Base-by-base conservation (phyloP, 306 rosid species). In the Glycine latifolia region DNA sequence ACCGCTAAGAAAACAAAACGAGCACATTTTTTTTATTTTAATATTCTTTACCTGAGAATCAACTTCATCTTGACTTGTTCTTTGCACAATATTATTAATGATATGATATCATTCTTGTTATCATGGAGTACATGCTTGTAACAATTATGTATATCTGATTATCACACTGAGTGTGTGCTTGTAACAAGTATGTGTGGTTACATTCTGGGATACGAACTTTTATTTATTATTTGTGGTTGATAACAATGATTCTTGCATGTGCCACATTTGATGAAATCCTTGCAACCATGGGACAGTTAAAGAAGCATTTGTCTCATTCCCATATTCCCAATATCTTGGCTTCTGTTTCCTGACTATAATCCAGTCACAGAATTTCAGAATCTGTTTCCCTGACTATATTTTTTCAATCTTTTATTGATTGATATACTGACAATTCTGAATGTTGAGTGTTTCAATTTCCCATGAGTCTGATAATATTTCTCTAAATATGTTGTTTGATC, bases 141-240 rank as follows among this genome's bases (percentile, higher is more conserved):
- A 5, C 43, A 39, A 39, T 39, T 39, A 39, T 39, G 2, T 26
- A 26, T 39, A 39, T 39, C 7, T 39, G 4, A 39, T 39, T 39
- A 39, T 39, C 44, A 39, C 44, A 6, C 31, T 26, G 10, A 17
- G 35, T 7, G 8, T 12, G 3, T 17, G 62, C 35, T 8, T 58
- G 35, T 16, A 17, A 58, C 63, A 58, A 58, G 15, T 55, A 55
- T 55, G 60, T 48, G 11, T 48, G 52, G 12, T 48, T 48, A 48
- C 13, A 5, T 39, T 9, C 52, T 48, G 13, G 12, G 44, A 39
- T 39, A 39, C 5, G 44, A 0, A 39, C 44, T 39, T 39, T 4
- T 67, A 56, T 75, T 35, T 66, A 74, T 55, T 35, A 39, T 20
- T 17, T 53, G 35, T 76, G 72, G 26, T 68, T 82, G 72, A 58